A percentile compares a stretch with the other conserved stretches of the same genome.
Evolutionary conservation across 257 asterid species (phyloP).

Genomic region (Penstemon eatonii): DNA sequence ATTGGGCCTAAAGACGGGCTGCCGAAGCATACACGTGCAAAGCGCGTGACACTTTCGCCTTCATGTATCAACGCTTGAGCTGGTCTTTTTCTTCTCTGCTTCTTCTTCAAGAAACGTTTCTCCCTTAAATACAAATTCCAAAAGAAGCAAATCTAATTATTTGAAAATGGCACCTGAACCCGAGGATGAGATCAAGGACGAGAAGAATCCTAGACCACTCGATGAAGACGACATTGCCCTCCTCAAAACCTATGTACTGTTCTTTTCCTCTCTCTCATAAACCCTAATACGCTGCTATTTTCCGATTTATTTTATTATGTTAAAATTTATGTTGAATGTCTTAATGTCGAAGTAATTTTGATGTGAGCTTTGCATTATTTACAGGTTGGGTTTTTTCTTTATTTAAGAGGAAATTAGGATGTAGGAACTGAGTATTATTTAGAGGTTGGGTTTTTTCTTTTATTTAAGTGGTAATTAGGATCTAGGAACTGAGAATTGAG

Average conservation of each 20-base stretch:
- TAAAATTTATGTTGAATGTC: neutral
- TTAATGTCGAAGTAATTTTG: neutral
- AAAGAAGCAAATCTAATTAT: neutral
- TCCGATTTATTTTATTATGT: neutral
- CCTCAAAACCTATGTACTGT: constrained; percentile 73
- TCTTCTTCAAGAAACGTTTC: constrained; percentile 33
- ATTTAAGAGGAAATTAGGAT: constrained; percentile 24
- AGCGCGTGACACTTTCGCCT: neutral
- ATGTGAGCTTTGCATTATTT: constrained; percentile 3
- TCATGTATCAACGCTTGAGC: neutral
- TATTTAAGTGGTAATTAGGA: constrained; percentile 20
- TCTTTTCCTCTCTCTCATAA: constrained; percentile 12
- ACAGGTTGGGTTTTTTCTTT: constrained; percentile 12
- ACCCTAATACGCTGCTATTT: constrained; percentile 35
- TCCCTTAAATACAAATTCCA: neutral
- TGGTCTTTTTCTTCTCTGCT: constrained; percentile 18
- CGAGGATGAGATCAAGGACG: constrained; percentile 89
- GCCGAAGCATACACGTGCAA: constrained; percentile 22
- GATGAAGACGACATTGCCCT: constrained; percentile 96
- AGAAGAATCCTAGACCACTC: constrained; percentile 87
- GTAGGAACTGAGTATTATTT: constrained; percentile 17
- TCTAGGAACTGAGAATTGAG: constrained; percentile 19
- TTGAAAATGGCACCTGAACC: constrained; percentile 48
- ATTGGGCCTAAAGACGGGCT: neutral
- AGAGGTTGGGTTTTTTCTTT: constrained; percentile 13